Conservation (phyloP, 306 rosid genomes). For the Citrullus colocynthis region DNA sequence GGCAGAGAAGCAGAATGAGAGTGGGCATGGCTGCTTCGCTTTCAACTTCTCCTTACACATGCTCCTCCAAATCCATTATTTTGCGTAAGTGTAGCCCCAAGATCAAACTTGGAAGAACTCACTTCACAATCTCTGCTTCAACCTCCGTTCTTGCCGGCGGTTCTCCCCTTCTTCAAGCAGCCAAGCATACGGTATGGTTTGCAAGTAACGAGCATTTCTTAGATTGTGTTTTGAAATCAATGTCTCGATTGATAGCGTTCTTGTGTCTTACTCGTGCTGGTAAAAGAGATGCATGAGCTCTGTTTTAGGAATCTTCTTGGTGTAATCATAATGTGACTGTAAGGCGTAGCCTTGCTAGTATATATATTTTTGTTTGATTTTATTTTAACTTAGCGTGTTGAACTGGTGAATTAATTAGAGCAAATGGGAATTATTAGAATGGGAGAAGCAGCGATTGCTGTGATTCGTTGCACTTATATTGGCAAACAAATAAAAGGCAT, state of each 20-base stretch:
- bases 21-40: constrained; percentile 10
- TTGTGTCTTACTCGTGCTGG: no score
- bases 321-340: background rate
- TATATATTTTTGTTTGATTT: background rate
- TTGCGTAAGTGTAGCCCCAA: background rate
- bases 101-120: background rate
- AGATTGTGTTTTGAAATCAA: background rate
- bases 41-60: background rate
- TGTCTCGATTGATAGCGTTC: background rate
- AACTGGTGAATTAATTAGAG: background rate
- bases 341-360: background rate
- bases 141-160: constrained; percentile 50
- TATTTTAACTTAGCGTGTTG: background rate
- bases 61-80: background rate
- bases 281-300: background rate
- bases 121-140: constrained; percentile 36
- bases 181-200: constrained; percentile 51
- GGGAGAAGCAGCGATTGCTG: background rate
- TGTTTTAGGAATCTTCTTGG: background rate
- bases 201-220: background rate
- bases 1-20: background rate
- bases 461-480: background rate
- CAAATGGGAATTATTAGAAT: background rate
- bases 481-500: background rate
- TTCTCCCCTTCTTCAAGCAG: constrained; percentile 67